Evolutionary conservation across 345 rosid genomes (phyloP).

Genomic region (Mallotus nudiflorus): DNA sequence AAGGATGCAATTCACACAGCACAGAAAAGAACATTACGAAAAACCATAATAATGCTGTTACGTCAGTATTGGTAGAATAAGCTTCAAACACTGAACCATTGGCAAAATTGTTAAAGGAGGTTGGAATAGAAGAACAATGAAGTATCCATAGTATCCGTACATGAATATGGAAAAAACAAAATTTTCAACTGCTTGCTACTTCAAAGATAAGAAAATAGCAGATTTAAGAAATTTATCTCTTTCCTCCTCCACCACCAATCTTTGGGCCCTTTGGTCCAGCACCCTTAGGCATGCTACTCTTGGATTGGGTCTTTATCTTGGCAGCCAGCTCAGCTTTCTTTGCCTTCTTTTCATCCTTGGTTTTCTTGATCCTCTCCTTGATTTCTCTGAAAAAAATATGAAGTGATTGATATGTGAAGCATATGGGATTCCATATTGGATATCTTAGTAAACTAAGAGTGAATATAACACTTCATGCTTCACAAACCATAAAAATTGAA

Average conservation of each 20-base stretch:
- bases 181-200: background rate
- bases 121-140: background rate
- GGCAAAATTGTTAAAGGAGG: background rate
- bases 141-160: background rate
- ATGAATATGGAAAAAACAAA: background rate
- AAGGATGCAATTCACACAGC: background rate
- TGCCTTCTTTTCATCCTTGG: conserved; percentile 81
- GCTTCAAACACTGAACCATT: background rate
- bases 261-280: conserved; percentile 57
- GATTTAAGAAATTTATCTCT: conserved; percentile 39
- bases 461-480: background rate
- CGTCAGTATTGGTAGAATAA: too few species aligned
- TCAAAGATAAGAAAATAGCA: too few species aligned
- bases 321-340: conserved; percentile 68
- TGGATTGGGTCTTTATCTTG: conserved; percentile 53
- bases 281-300: conserved; percentile 48
- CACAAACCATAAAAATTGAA: too few species aligned
- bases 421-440: background rate
- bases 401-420: background rate
- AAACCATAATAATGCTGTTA: background rate
- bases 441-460: background rate
- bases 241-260: conserved; percentile 83
- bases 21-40: background rate
- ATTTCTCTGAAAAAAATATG: conserved; percentile 52
- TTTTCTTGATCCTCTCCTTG: conserved; percentile 82